phyloP scores from a whole-genome alignment of 768 basidiomycete species.

The Dentipellis sp. region DNA sequence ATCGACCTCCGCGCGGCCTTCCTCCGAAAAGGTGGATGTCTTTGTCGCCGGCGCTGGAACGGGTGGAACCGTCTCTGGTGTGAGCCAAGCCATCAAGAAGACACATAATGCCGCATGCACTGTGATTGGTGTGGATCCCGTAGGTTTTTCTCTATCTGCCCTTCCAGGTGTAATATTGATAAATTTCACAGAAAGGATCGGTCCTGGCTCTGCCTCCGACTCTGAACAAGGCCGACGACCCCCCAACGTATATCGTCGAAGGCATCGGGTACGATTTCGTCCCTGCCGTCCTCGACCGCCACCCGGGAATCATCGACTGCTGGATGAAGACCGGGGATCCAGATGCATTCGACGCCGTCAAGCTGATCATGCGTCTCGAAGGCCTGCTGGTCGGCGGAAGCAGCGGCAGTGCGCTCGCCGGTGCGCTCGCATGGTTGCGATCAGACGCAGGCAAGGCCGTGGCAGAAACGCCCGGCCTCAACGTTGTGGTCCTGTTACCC shows the following conservation, averaged over 20 bases:
- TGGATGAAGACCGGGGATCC: constrained; percentile 86
- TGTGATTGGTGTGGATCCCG: constrained; percentile 88
- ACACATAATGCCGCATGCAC: constrained; percentile 62
- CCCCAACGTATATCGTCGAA: constrained; percentile 67
- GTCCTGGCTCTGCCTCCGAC: constrained; percentile 67
- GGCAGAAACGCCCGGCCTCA: constrained; percentile 61
- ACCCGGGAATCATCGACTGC: constrained; percentile 45
- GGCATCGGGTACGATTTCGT: constrained; percentile 97
- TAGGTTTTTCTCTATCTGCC: constrained; percentile 27
- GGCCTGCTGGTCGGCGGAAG: constrained; percentile 91
- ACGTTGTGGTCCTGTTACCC: constrained; percentile 83
- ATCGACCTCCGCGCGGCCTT: constrained; percentile 45
- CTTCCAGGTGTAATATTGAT: constrained; percentile 33
- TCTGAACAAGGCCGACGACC: constrained; percentile 47
- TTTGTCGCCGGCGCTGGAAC: constrained; percentile 87
- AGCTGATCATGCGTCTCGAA: constrained; percentile 71
- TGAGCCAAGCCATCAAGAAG: constrained; percentile 73
- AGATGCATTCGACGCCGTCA: constrained; percentile 69
- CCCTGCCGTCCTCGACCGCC: constrained; percentile 76
- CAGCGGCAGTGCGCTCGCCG: constrained; percentile 78
- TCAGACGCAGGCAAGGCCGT: constrained; percentile 57
- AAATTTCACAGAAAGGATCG: constrained; percentile 41
- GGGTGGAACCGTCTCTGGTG: constrained; percentile 89
- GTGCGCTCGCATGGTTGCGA: constrained; percentile 70
- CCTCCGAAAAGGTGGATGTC: constrained; percentile 70